Percentiles rank a stretch among this genome's conserved stretches.
phyloP scores from a whole-genome alignment of 208 protist genomes.

The Wallacemonas collosoma region DNA sequence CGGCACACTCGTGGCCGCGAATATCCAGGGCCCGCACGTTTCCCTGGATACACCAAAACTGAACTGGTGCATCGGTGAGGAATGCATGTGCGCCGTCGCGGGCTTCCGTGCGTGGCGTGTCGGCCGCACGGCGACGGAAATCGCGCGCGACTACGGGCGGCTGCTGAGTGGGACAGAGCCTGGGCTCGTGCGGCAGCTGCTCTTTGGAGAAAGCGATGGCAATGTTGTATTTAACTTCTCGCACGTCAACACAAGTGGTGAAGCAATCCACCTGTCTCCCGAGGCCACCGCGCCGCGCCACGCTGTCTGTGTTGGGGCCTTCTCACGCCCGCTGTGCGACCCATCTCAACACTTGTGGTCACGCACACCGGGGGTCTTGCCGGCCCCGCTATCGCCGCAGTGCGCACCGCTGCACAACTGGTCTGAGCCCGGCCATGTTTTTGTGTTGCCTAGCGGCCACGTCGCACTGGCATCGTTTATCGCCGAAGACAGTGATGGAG shows the following conservation, averaged over 20 bases:
- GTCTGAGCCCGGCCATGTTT: conserved; percentile 30
- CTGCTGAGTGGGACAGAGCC: conserved; percentile 69
- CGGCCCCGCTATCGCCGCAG: background rate
- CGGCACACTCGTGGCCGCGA: conserved; percentile 66
- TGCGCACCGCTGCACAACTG: conserved; percentile 46
- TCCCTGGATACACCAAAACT: conserved; percentile 71
- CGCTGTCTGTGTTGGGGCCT: conserved; percentile 52
- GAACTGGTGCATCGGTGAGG: conserved; percentile 77
- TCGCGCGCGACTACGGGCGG: conserved; percentile 76
- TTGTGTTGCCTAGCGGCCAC: conserved; percentile 12
- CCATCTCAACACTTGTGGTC: conserved; percentile 13
- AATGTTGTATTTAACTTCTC: conserved; percentile 86
- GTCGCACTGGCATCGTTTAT: conserved; percentile 29
- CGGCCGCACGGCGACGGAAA: conserved; percentile 55
- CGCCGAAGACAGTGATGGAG: conserved; percentile 11
- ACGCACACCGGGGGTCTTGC: background rate
- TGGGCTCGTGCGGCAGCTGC: conserved; percentile 70
- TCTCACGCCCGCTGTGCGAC: conserved; percentile 43
- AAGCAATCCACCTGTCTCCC: conserved; percentile 8
- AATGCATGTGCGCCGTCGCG: conserved; percentile 76
- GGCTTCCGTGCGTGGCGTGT: conserved; percentile 83
- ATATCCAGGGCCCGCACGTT: conserved; percentile 69
- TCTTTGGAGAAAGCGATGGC: conserved; percentile 86
- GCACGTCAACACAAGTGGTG: conserved; percentile 13
- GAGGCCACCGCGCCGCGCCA: conserved; percentile 38